phyloP scores from a whole-genome alignment of 2,329 filamentous ascomycete genomes.

The Sporothrix brunneoviolacea region DNA sequence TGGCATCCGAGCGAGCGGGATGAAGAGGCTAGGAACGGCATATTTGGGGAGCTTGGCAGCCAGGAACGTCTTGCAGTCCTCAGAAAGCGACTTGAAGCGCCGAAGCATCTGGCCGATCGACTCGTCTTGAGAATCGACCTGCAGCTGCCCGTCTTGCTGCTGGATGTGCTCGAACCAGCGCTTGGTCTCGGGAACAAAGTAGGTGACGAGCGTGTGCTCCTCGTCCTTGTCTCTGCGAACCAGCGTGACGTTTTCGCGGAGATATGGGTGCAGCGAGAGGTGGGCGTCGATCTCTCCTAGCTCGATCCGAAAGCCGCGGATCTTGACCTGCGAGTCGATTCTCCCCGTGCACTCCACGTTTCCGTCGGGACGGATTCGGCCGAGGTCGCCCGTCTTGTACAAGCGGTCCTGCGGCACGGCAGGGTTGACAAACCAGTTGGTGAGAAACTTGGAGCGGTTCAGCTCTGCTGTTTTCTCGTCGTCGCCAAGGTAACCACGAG shows the following conservation, averaged over 20 bases:
- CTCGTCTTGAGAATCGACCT: slow-evolving; percentile 36
- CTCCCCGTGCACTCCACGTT: slow-evolving; percentile 70
- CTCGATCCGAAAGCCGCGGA: slow-evolving; percentile 92
- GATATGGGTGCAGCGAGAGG: slow-evolving; percentile 64
- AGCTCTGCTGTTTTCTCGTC: slow-evolving; percentile 47
- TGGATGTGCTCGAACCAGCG: slow-evolving; percentile 55
- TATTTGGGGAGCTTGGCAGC: slow-evolving; percentile 66
- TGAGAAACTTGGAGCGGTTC: slow-evolving; percentile 70
- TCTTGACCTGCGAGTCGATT: slow-evolving; percentile 77
- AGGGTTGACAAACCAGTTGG: slow-evolving; percentile 80
- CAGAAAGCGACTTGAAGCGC: slow-evolving; percentile 15
- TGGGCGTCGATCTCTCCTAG: slow-evolving; percentile 87
- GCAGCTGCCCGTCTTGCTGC: slow-evolving; percentile 48
- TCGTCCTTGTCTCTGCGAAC: slow-evolving; percentile 78
- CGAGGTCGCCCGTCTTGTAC: slow-evolving; percentile 83
- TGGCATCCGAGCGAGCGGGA: slow-evolving; percentile 56
- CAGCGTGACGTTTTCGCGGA: slow-evolving; percentile 80
- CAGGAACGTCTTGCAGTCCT: slow-evolving; percentile 40
- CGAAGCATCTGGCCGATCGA: slow-evolving; percentile 13
- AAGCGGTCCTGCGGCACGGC: slow-evolving; percentile 70
- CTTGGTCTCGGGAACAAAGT: slow-evolving; percentile 75
- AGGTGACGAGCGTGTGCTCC: slow-evolving; percentile 80
- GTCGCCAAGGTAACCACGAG: slow-evolving; percentile 54
- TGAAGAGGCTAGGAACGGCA: slow-evolving; percentile 68
- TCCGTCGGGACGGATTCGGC: slow-evolving; percentile 61